Conservation (phyloP, 495 filamentous ascomycete species). For the Trichoderma orchidacearum region DNA sequence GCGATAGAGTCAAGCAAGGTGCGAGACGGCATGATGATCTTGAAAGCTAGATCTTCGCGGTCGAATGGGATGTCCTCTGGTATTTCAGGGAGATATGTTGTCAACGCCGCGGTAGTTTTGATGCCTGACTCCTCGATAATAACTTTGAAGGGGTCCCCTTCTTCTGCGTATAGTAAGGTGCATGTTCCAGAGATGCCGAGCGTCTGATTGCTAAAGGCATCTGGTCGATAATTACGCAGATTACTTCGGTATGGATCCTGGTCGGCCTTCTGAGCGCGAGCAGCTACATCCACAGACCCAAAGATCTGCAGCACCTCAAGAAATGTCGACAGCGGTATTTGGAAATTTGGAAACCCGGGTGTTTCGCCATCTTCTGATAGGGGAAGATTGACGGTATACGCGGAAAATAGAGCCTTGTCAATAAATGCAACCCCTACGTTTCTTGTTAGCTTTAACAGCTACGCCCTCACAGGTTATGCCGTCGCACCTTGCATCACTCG, state of each 20-base stretch:
- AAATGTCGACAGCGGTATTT: constrained; percentile 73
- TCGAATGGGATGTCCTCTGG: constrained; percentile 71
- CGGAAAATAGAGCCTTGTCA: constrained; percentile 74
- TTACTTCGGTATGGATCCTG: constrained; percentile 37
- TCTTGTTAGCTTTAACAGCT: constrained; percentile 2
- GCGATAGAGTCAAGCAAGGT: constrained; percentile 75
- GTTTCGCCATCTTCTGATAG: constrained; percentile 21
- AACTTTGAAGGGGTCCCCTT: constrained; percentile 65
- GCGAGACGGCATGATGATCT: constrained; percentile 82
- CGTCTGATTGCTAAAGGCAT: constrained; percentile 62
- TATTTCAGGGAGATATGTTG: constrained; percentile 67
- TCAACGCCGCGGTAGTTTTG: constrained; percentile 80
- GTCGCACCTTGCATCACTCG: constrained; percentile 66
- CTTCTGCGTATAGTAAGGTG: constrained; percentile 56
- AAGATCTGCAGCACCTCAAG: constrained; percentile 94
- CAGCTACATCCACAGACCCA: constrained; percentile 53
- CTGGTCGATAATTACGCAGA: constrained; percentile 39
- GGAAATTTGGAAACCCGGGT: constrained; percentile 43
- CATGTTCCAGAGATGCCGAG: constrained; percentile 73
- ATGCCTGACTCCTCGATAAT: constrained; percentile 74
- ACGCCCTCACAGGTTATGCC: constrained; percentile 1
- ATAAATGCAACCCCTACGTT: constrained; percentile 59
- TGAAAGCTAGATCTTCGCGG: constrained; percentile 65
- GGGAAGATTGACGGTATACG: constrained; percentile 46
- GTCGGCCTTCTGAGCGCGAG: constrained; percentile 38